A percentile compares a stretch with the other conserved stretches of the same genome.
These are phyloP conservation scores for Lachancea kluyveri DNA, from an alignment of 805 yeast species.

Conservation along the genomic window DNA sequence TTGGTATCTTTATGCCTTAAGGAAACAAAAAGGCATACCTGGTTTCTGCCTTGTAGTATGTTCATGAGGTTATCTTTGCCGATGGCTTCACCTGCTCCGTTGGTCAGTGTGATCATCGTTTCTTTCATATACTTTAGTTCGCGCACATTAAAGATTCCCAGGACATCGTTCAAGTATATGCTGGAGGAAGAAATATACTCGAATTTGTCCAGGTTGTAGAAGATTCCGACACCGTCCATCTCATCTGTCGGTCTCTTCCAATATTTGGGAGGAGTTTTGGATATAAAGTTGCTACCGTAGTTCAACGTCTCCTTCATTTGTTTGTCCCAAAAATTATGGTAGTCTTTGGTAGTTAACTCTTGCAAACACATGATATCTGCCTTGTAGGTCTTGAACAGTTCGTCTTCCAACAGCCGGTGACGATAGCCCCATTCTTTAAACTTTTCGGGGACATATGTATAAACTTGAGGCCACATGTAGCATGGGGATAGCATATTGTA, in stretches of 20 bases:
- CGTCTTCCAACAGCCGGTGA: conserved; percentile 36
- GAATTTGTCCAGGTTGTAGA: conserved; percentile 44
- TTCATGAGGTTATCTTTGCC: conserved; percentile 24
- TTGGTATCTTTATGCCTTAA: conserved; percentile 39
- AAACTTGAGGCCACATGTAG: conserved; percentile 56
- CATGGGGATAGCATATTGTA: conserved; percentile 47
- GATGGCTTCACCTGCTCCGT: conserved; percentile 26
- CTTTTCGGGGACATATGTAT: conserved; percentile 41
- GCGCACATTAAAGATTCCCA: conserved; percentile 23
- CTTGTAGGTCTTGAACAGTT: conserved; percentile 28
- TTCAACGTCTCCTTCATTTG: conserved; percentile 26
- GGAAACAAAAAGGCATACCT: conserved; percentile 49
- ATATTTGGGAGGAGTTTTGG: conserved; percentile 46
- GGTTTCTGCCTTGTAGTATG: conserved; percentile 42
- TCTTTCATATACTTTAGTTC: conserved; percentile 23
- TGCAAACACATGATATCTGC: conserved; percentile 59
- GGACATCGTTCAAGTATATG: conserved; percentile 29
- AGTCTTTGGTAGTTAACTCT: conserved; percentile 43
- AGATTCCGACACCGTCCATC: conserved; percentile 58
- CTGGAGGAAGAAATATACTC: conserved; percentile 33
- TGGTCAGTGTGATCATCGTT: conserved; percentile 21
- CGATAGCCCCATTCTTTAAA: conserved; percentile 46
- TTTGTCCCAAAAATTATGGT: conserved; percentile 35
- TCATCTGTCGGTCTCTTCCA: conserved; percentile 42
- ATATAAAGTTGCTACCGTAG: conserved; percentile 42